Percentiles rank a stretch among this genome's conserved stretches.
These are phyloP conservation scores for Crassisporium funariophilum DNA, from an alignment of 768 basidiomycete genomes.

Conservation along the genomic window DNA sequence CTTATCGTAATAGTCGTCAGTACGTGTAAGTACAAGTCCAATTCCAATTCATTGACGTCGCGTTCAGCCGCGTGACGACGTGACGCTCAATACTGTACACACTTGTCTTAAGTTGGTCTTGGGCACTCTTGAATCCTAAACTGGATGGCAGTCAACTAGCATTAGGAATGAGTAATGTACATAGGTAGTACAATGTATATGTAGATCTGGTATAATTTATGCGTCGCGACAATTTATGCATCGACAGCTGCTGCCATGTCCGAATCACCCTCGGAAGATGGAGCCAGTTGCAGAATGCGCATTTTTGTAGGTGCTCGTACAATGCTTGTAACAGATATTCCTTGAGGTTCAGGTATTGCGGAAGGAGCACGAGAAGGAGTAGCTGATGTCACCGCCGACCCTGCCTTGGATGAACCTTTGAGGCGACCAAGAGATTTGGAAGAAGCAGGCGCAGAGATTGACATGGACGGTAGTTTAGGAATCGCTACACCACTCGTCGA, in stretches of 20 bases:
- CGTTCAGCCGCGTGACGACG: no score
- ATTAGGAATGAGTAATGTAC: no score
- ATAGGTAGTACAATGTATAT: no score
- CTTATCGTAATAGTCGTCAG: no score
- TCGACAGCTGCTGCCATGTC: slow-evolving; percentile 38
- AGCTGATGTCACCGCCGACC: slow-evolving; percentile 48
- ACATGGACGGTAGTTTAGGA: slow-evolving; percentile 40
- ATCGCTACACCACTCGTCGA: slow-evolving; percentile 26
- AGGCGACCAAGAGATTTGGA: slow-evolving; percentile 43
- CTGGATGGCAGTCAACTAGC: no score
- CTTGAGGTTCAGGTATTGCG: slow-evolving; percentile 44
- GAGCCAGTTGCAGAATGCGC: slow-evolving; percentile 59
- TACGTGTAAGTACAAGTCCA: no score
- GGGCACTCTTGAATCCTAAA: no score
- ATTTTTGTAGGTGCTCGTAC: slow-evolving; percentile 64
- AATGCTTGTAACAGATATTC: slow-evolving; percentile 25
- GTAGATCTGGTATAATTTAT: no score
- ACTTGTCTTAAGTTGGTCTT: no score
- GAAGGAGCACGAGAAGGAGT: slow-evolving; percentile 63
- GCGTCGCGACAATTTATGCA: no score
- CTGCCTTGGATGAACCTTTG: slow-evolving; percentile 40
- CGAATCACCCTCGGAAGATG: slow-evolving; percentile 51
- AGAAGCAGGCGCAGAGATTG: slow-evolving; percentile 48
- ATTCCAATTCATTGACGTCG: no score
- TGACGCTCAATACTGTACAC: no score